phyloP scores from a whole-genome alignment of 805 yeast species.

The Metschnikowia drakensbergensis region DNA sequence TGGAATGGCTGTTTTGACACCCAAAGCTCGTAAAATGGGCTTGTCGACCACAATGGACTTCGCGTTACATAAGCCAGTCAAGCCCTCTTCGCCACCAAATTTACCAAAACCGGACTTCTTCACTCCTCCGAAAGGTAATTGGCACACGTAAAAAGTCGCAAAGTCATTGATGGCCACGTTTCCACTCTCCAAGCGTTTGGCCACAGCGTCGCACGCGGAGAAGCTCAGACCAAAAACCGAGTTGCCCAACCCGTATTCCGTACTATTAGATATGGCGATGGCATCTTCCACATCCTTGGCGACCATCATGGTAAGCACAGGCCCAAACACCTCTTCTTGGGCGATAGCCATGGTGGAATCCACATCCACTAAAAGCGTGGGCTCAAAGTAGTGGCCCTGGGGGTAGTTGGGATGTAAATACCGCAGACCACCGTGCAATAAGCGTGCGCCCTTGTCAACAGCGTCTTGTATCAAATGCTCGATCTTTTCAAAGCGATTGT shows the following conservation, averaged over 20 bases:
- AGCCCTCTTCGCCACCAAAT: constrained; percentile 97
- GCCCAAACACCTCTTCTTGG: constrained; percentile 91
- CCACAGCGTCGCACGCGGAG: constrained; percentile 55
- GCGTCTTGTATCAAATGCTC: constrained; percentile 71
- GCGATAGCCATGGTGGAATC: constrained; percentile 73
- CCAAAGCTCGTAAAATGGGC: constrained; percentile 52
- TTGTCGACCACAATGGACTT: constrained; percentile 86
- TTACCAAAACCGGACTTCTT: constrained; percentile 95
- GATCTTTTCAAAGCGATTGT: constrained; percentile 63
- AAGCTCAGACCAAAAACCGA: constrained; percentile 77
- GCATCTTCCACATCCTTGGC: constrained; percentile 68
- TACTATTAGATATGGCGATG: constrained; percentile 70
- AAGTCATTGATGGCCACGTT: constrained; percentile 97
- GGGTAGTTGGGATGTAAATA: constrained; percentile 89
- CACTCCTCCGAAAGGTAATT: constrained; percentile 94
- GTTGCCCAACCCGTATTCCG: constrained; percentile 88
- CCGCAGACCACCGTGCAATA: constrained; percentile 77
- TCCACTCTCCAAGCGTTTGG: constrained; percentile 68
- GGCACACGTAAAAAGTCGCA: constrained; percentile 94
- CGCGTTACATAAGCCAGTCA: constrained; percentile 81
- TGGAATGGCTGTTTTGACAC: constrained; percentile 79
- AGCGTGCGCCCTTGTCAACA: constrained; percentile 72
- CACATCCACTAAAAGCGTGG: constrained; percentile 84
- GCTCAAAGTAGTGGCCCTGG: constrained; percentile 89
- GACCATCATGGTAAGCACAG: constrained; percentile 74